Conservation (phyloP, 225 moss, liverwort and hornwort species). For the Sphagnum contortum region DNA sequence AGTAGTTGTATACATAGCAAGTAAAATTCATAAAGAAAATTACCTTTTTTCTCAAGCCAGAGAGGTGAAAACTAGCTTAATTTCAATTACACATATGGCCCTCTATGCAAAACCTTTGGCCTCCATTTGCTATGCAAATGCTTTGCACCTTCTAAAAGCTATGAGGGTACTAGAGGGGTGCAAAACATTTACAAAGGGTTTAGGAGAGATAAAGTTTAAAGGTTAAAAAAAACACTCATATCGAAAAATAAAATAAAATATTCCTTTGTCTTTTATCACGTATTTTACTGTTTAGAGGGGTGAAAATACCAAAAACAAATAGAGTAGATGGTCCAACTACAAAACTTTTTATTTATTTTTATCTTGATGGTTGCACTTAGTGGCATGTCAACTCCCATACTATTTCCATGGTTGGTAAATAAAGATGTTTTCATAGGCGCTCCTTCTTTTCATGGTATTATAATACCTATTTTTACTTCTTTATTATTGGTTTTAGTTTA, state of each 20-base stretch:
- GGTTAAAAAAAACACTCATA: not conserved
- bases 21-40: too few species aligned
- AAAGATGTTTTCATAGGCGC: too few species aligned
- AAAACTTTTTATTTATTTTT: not conserved
- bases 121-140: too few species aligned
- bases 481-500: too few species aligned
- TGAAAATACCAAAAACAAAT: slow-evolving; percentile 3
- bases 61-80: slow-evolving; percentile 1
- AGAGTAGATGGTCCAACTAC: slow-evolving; percentile 4
- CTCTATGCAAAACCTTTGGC: not conserved
- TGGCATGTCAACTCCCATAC: slow-evolving; percentile 2
- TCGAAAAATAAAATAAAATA: too few species aligned
- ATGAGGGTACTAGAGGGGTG: not conserved
- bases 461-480: slow-evolving; percentile 1
- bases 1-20: too few species aligned
- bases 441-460: slow-evolving; percentile 3
- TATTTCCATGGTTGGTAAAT: slow-evolving; percentile 5
- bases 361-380: slow-evolving; percentile 1
- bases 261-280: not conserved
- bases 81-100: not conserved
- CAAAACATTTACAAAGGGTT: not conserved
- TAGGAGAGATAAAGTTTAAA: not conserved
- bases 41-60: too few species aligned
- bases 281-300: slow-evolving; percentile 1
- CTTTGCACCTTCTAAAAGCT: too few species aligned